Conservation (phyloP, 768 basidiomycete genomes). For the Hypholoma sublateritium region DNA sequence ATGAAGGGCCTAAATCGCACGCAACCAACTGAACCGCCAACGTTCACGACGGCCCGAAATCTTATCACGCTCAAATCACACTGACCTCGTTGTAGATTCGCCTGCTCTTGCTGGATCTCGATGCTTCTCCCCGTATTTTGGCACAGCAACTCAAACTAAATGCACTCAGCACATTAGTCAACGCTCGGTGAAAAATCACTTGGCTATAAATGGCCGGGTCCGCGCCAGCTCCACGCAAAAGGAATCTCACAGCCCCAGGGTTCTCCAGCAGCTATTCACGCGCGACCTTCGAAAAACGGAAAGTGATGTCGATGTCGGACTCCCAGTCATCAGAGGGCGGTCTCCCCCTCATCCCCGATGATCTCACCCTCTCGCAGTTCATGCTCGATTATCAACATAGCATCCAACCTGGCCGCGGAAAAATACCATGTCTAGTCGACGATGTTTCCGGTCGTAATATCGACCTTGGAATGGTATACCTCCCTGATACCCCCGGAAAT, state of each 20-base stretch:
- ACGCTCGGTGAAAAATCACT: not conserved
- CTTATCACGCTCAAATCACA: conserved; percentile 10
- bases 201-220: conserved; percentile 3
- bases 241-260: not conserved
- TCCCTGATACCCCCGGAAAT: not conserved
- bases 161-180: not conserved
- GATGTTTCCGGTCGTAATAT: conserved; percentile 42
- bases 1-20: conserved; percentile 4
- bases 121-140: not conserved
- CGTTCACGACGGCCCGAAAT: conserved; percentile 11
- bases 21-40: not conserved
- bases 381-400: conserved; percentile 51
- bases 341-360: conserved; percentile 48
- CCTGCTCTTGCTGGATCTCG: conserved; percentile 4
- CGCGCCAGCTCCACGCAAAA: not conserved
- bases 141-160: not conserved
- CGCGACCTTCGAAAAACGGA: not conserved
- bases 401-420: conserved; percentile 36
- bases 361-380: conserved; percentile 57
- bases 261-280: conserved; percentile 1
- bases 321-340: conserved; percentile 21
- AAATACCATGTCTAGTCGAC: conserved; percentile 51
- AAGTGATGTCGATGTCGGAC: conserved; percentile 23
- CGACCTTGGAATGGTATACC: conserved; percentile 38
- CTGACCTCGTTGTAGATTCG: conserved; percentile 11